A percentile compares a stretch with the other conserved stretches of the same genome.
Evolutionary conservation across 768 basidiomycete genomes (phyloP).

Genomic region (Amanita pseudoporphyria): DNA sequence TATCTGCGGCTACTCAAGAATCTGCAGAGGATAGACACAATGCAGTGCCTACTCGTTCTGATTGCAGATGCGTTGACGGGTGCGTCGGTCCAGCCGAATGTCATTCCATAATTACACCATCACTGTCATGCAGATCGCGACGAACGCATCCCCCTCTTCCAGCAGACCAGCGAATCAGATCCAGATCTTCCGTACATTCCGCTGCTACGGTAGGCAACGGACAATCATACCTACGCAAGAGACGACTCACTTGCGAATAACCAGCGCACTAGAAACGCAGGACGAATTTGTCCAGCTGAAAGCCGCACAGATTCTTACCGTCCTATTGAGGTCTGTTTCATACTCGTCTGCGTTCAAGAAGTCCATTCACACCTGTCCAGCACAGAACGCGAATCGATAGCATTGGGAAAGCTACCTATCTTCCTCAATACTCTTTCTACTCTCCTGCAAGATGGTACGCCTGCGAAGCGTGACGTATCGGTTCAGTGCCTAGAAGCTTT

Average conservation of each 20-base stretch:
- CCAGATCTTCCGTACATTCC: conserved; percentile 75
- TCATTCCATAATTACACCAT: background rate
- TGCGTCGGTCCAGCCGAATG: conserved; percentile 20
- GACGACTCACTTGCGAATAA: background rate
- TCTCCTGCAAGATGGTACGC: conserved; percentile 48
- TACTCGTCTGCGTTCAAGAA: background rate
- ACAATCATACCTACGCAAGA: background rate
- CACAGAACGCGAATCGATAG: conserved; percentile 1
- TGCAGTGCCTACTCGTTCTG: conserved; percentile 78
- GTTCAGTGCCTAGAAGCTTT: conserved; percentile 88
- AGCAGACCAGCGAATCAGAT: conserved; percentile 49
- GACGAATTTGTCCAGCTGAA: conserved; percentile 97
- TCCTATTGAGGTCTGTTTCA: conserved; percentile 59
- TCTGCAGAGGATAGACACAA: conserved; percentile 75
- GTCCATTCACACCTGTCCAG: background rate
- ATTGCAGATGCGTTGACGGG: conserved; percentile 85
- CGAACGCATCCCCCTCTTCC: conserved; percentile 74
- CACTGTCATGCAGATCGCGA: conserved; percentile 58
- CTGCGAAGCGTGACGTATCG: conserved; percentile 76
- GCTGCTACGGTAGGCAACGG: conserved; percentile 50
- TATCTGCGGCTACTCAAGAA: conserved; percentile 86
- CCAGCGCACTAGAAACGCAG: conserved; percentile 69
- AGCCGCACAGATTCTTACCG: conserved; percentile 76
- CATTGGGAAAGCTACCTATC: conserved; percentile 30
- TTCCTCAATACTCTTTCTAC: conserved; percentile 51